Conservation (phyloP, 2,329 filamentous ascomycete genomes). For the Aureobasidium uvarum region DNA sequence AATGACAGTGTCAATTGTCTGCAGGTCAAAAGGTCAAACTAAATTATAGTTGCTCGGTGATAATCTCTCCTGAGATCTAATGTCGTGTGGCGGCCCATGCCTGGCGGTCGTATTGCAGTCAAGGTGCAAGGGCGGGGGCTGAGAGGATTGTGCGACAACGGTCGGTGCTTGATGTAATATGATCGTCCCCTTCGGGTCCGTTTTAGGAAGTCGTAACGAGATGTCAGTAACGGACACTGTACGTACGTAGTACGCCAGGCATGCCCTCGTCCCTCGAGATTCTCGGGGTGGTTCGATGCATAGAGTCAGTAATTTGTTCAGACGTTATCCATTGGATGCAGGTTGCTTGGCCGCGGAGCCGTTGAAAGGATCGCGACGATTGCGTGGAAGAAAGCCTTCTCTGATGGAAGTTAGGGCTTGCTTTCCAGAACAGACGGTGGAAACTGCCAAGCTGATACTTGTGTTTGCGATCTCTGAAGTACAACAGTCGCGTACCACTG, state of each 20-base stretch:
- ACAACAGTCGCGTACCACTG: constrained; percentile 1
- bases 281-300: background rate
- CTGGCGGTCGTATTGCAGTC: background rate
- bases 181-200: background rate
- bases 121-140: background rate
- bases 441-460: constrained; percentile 1
- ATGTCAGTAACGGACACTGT: background rate
- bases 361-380: background rate
- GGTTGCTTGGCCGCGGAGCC: background rate
- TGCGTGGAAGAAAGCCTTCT: background rate
- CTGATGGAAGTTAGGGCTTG: background rate
- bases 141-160: background rate
- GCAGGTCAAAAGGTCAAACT: background rate
- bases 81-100: background rate
- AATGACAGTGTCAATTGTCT: background rate
- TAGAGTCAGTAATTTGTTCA: background rate
- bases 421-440: background rate
- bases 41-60: background rate
- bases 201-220: background rate
- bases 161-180: background rate
- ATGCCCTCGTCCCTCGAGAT: background rate
- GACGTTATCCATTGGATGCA: background rate
- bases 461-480: constrained; percentile 2
- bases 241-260: background rate
- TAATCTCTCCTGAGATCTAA: background rate